phyloP scores from a whole-genome alignment of 805 yeast species.

The Torulaspora microellipsoides region DNA sequence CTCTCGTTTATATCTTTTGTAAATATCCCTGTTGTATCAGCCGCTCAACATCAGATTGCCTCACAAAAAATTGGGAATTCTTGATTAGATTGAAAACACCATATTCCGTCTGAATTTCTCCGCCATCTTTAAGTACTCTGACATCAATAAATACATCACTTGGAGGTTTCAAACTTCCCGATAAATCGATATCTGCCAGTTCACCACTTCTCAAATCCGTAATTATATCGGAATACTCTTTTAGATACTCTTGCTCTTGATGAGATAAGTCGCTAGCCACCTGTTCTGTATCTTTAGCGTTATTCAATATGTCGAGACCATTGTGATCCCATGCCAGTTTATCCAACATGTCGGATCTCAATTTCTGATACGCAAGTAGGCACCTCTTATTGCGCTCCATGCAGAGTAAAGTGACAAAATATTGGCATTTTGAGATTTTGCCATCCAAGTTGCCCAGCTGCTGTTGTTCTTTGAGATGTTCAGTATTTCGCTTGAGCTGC shows the following conservation, averaged over 20 bases:
- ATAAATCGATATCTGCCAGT: slow-evolving; percentile 76
- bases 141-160: slow-evolving; percentile 89
- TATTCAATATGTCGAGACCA: slow-evolving; percentile 38
- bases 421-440: slow-evolving; percentile 55
- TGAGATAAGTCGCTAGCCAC: slow-evolving; percentile 57
- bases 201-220: slow-evolving; percentile 68
- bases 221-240: slow-evolving; percentile 63
- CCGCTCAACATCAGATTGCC: slow-evolving; percentile 92
- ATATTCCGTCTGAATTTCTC: slow-evolving; percentile 95
- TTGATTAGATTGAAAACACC: slow-evolving; percentile 92
- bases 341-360: slow-evolving; percentile 63
- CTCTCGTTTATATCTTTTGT: slow-evolving; percentile 51
- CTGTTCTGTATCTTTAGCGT: slow-evolving; percentile 23
- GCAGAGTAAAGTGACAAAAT: slow-evolving; percentile 55
- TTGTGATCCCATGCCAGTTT: slow-evolving; percentile 67
- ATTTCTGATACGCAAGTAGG: slow-evolving; percentile 73
- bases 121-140: slow-evolving; percentile 87
- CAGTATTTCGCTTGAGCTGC: slow-evolving; percentile 56
- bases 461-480: slow-evolving; percentile 38
- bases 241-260: slow-evolving; percentile 73
- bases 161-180: slow-evolving; percentile 90
- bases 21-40: slow-evolving; percentile 90
- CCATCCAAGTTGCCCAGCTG: slow-evolving; percentile 29
- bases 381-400: slow-evolving; percentile 89
- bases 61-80: slow-evolving; percentile 89